phyloP scores from a whole-genome alignment of 2,329 filamentous ascomycete species.

The Mariannaea sp. region DNA sequence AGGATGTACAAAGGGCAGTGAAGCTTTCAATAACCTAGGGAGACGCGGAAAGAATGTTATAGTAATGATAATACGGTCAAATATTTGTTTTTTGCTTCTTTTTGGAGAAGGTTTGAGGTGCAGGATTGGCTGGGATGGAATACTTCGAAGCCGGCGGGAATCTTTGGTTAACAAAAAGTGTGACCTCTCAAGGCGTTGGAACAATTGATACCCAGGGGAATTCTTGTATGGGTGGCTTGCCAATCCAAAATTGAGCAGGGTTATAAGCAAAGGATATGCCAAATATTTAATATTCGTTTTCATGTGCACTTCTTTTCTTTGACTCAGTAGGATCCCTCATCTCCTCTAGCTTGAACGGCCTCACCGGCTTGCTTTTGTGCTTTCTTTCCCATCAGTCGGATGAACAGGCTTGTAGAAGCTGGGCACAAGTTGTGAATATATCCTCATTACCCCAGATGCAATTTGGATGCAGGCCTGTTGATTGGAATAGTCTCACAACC shows the following conservation, averaged over 20 bases:
- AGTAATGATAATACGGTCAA: background rate
- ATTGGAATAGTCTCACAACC: too few species aligned
- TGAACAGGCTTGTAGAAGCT: too few species aligned
- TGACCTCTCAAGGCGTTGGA: conserved; percentile 5
- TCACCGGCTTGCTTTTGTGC: too few species aligned
- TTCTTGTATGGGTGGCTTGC: background rate
- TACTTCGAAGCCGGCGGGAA: background rate
- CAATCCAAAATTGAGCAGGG: background rate
- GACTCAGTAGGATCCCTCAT: too few species aligned
- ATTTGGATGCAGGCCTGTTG: too few species aligned
- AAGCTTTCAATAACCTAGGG: conserved; percentile 26
- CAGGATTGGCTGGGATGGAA: background rate
- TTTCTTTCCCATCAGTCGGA: too few species aligned
- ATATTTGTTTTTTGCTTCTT: too few species aligned
- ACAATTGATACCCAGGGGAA: conserved; percentile 14
- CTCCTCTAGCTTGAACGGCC: too few species aligned
- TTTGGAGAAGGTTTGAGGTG: background rate
- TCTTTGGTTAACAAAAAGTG: background rate
- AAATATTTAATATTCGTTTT: too few species aligned
- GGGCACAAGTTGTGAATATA: too few species aligned
- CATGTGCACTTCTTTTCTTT: too few species aligned
- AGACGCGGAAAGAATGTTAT: background rate
- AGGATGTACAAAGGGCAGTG: conserved; percentile 44
- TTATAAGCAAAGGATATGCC: background rate
- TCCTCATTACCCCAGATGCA: too few species aligned